Evolutionary conservation across 148 eudicot genomes (phyloP), one percentile per base, ranked within the genome.

Genomic region (Oxyria digyna): DNA sequence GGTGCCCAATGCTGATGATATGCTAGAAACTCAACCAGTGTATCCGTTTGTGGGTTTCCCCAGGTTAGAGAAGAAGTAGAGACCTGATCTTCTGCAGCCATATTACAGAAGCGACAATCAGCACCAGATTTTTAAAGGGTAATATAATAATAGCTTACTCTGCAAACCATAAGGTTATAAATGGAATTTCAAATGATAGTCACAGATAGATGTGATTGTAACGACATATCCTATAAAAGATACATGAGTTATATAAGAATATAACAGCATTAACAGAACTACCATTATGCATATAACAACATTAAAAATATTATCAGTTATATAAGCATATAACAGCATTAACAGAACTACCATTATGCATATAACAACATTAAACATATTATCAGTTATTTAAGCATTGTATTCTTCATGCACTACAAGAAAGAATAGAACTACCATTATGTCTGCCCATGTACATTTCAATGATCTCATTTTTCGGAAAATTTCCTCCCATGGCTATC

Each of bases 1-100:
- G 99, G 97, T 70, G 85, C 85, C 99, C 99, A 94, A 5, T 77
- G 76, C 75, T 77, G 87, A 81, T 87, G 62, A 80, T 74, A 91
- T 32, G 76, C 74, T 70, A 87, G 69, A 72, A 86, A 88, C 76
- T 86, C 97, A 33, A 88, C 76, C 63, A 94, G 78, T 84, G 81
- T 68, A 24, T 94, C 99, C n/a, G 79, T 74, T 20, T 85, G 77
- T 73, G 97, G 97, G 71, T 72, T 75, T 69, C 75, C 76, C 99
- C 99, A 94, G 26, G 69, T 72, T 74, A 94, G 46, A 72, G 45
- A 62, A 48, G 79, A 82, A 43, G 38, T 48, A 69, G 75, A 62
- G 62, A 54, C 82, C 20, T 74, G 84, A 73, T 65, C 85, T 82
- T 77, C 84, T 71, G 80, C 76, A 78, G 62, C 42, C 73, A 67